phyloP scores from a whole-genome alignment of 169 alveolate genomes.

The Eimeria sp. region DNA sequence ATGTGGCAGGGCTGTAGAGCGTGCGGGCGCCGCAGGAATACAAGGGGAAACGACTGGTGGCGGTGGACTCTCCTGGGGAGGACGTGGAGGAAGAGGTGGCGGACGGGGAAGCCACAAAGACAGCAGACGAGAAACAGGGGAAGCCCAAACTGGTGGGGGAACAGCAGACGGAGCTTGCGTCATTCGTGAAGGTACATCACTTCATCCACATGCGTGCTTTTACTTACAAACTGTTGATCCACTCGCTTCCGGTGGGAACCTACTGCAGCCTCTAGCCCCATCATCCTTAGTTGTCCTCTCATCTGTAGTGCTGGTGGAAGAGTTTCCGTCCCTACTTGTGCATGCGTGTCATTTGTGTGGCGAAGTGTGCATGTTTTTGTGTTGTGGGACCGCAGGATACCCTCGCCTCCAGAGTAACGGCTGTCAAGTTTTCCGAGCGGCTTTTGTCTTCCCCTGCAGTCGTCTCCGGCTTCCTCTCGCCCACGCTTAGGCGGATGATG shows the following conservation, averaged over 20 bases:
- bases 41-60: constrained; percentile 83
- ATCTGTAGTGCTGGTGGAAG: background rate
- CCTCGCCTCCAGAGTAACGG: constrained; percentile 88
- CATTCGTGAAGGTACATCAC: constrained; percentile 83
- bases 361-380: background rate
- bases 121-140: constrained; percentile 27
- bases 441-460: constrained; percentile 94
- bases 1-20: background rate
- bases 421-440: constrained; percentile 94
- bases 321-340: background rate
- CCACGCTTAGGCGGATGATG: constrained; percentile 88
- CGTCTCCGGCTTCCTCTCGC: constrained; percentile 92
- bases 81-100: constrained; percentile 77
- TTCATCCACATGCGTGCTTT: background rate
- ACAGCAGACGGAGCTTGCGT: constrained; percentile 80
- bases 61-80: constrained; percentile 84
- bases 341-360: background rate
- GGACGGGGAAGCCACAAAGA: constrained; percentile 38
- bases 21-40: constrained; percentile 49
- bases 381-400: constrained; percentile 77
- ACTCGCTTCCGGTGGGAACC: background rate
- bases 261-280: background rate
- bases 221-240: background rate
- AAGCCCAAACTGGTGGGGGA: constrained; percentile 83
- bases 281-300: background rate